Evolutionary conservation across 2,329 filamentous ascomycete genomes (phyloP).

Genomic region (Tolypocladium cylindrosporum): DNA sequence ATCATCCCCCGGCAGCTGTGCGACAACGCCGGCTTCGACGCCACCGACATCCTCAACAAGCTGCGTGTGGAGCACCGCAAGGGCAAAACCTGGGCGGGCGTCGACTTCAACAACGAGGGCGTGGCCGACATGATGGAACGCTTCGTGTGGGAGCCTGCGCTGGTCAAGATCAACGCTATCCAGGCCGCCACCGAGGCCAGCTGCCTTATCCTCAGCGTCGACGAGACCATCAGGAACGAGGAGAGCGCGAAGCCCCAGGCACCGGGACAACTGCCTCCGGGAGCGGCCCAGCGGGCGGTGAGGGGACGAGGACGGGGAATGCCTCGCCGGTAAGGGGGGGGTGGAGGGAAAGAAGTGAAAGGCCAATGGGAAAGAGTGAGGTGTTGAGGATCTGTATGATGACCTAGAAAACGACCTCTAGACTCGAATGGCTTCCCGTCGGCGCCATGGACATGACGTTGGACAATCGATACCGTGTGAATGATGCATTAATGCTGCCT

Average conservation of each 20-base stretch:
- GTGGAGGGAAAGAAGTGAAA: conserved; percentile 1
- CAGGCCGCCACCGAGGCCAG: conserved; percentile 92
- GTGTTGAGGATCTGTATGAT: conserved; percentile 26
- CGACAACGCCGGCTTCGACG: conserved; percentile 97
- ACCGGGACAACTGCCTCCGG: conserved; percentile 66
- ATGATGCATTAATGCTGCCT: background rate
- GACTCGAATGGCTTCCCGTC: conserved; percentile 2
- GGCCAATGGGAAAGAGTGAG: conserved; percentile 3
- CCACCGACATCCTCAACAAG: conserved; percentile 94
- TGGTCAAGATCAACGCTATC: conserved; percentile 95
- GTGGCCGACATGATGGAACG: conserved; percentile 88
- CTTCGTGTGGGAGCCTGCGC: conserved; percentile 94
- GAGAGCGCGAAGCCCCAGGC: conserved; percentile 79
- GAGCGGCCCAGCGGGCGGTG: conserved; percentile 81
- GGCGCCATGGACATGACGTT: background rate
- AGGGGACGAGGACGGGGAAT: conserved; percentile 78
- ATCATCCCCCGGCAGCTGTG: conserved; percentile 94
- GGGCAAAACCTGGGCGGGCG: conserved; percentile 86
- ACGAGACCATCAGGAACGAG: conserved; percentile 98
- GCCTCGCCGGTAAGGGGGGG: conserved; percentile 58
- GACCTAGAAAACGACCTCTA: conserved; percentile 17
- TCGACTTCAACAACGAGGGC: conserved; percentile 88
- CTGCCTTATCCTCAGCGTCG: conserved; percentile 90
- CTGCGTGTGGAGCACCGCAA: conserved; percentile 93
- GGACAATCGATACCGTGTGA: background rate